Percentiles rank a stretch among this genome's conserved stretches.
These are phyloP conservation scores for Pseudogymnoascus sp. DNA, from an alignment of 2,329 filamentous ascomycete genomes.

Conservation along the genomic window DNA sequence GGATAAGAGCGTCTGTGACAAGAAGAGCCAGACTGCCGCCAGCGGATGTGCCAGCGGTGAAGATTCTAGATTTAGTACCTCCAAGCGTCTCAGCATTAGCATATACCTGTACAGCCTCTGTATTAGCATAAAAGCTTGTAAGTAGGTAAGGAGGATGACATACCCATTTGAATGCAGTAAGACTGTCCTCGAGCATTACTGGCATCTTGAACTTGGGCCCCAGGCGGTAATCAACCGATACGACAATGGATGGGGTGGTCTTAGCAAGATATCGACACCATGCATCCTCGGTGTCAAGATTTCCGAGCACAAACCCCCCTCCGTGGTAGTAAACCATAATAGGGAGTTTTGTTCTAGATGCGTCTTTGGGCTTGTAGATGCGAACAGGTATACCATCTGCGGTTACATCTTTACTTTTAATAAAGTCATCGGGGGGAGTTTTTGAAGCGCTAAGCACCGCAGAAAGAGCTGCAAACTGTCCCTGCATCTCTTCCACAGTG, in stretches of 20 bases:
- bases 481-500: conserved; percentile 13
- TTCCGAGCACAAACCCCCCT: conserved; percentile 30
- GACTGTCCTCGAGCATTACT: conserved; percentile 24
- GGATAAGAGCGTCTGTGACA: conserved; percentile 20
- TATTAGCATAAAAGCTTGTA: background rate
- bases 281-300: conserved; percentile 30
- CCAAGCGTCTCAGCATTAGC: conserved; percentile 14
- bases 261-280: conserved; percentile 28
- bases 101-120: conserved; percentile 14
- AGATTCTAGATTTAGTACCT: conserved; percentile 13
- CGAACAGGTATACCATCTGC: conserved; percentile 19
- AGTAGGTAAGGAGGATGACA: background rate
- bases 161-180: conserved; percentile 21
- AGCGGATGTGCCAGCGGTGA: conserved; percentile 21
- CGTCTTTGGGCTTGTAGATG: conserved; percentile 19
- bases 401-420: conserved; percentile 14
- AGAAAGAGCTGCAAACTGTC: conserved; percentile 15
- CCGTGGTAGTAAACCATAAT: conserved; percentile 31
- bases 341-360: conserved; percentile 22
- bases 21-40: conserved; percentile 20
- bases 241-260: conserved; percentile 26
- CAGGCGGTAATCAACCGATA: conserved; percentile 30
- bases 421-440: conserved; percentile 15
- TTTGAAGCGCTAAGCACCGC: conserved; percentile 13
- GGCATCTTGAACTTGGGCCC: conserved; percentile 20